Evolutionary conservation across 345 rosid genomes (phyloP).

Genomic region (Limnanthes douglasii): DNA sequence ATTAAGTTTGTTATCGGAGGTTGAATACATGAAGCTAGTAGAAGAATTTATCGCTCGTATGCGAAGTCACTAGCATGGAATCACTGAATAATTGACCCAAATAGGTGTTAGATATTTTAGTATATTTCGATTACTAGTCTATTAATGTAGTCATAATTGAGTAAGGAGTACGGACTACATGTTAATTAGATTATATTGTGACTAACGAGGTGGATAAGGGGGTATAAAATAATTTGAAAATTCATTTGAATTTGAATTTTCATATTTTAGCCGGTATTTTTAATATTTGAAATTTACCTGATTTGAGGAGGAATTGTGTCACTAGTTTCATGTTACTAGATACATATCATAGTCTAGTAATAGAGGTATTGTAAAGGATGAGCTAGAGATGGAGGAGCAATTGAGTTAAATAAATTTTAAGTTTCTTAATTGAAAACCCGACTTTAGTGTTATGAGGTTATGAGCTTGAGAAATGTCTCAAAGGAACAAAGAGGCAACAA

Average conservation of each 20-base stretch:
- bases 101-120: too few relatives aligned
- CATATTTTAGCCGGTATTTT: too few relatives aligned
- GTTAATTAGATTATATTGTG: conserved; percentile 18
- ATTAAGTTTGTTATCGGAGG: conserved; percentile 47
- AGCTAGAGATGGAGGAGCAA: conserved; percentile 54
- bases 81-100: conserved; percentile 43
- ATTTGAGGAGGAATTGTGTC: conserved; percentile 46
- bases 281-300: too few relatives aligned
- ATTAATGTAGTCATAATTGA: too few relatives aligned
- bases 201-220: too few relatives aligned
- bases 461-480: conserved; percentile 79
- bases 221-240: too few relatives aligned
- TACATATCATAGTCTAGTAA: conserved; percentile 64
- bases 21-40: conserved; percentile 59
- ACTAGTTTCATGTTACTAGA: conserved; percentile 50
- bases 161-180: conserved; percentile 38
- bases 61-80: conserved; percentile 49
- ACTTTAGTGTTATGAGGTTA: conserved; percentile 63
- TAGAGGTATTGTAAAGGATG: conserved; percentile 68
- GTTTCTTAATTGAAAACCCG: conserved; percentile 61
- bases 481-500: conserved; percentile 73
- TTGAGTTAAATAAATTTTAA: conserved; percentile 67
- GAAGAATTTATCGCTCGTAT: conserved; percentile 44
- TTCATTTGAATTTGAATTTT: too few relatives aligned
- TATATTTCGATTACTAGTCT: too few relatives aligned